Percentiles rank a stretch among this genome's conserved stretches.
These are phyloP conservation scores for Papiliotrema fonsecae DNA, from an alignment of 1,284 basidiomycete genomes.

Conservation along the genomic window DNA sequence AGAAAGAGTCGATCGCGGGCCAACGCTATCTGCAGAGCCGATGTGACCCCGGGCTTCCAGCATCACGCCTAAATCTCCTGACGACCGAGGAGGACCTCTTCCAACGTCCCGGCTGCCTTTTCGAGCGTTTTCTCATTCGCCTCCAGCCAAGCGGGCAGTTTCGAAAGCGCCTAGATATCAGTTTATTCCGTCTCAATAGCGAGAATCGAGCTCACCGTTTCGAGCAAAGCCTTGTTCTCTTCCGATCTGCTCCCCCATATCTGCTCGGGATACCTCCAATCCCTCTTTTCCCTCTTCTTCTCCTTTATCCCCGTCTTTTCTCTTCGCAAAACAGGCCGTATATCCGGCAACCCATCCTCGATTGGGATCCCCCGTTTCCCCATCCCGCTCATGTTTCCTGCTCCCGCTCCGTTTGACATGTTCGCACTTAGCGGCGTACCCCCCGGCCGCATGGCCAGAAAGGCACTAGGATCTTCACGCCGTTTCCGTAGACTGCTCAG, in stretches of 20 bases:
- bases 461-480: constrained; percentile 22
- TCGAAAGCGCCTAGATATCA: constrained; percentile 6
- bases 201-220: constrained; percentile 12
- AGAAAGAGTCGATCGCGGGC: too few species aligned
- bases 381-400: not conserved
- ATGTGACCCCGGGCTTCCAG: too few species aligned
- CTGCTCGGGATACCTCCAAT: constrained; percentile 35
- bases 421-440: too few species aligned
- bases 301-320: constrained; percentile 4
- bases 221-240: constrained; percentile 1
- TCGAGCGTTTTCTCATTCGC: not conserved
- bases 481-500: constrained; percentile 2
- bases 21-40: too few species aligned
- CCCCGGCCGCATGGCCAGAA: constrained; percentile 40
- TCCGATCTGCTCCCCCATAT: constrained; percentile 15
- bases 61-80: too few species aligned
- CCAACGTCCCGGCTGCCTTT: not conserved
- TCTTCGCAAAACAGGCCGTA: constrained; percentile 6
- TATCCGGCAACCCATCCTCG: constrained; percentile 7
- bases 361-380: not conserved
- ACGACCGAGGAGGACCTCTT: not conserved
- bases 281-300: constrained; percentile 14
- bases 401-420: not conserved
- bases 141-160: constrained; percentile 13
- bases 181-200: not conserved